A percentile compares a stretch with the other conserved stretches of the same genome.
Evolutionary conservation across 2,329 filamentous ascomycete genomes (phyloP).

Genomic region (Davidsoniella virescens): DNA sequence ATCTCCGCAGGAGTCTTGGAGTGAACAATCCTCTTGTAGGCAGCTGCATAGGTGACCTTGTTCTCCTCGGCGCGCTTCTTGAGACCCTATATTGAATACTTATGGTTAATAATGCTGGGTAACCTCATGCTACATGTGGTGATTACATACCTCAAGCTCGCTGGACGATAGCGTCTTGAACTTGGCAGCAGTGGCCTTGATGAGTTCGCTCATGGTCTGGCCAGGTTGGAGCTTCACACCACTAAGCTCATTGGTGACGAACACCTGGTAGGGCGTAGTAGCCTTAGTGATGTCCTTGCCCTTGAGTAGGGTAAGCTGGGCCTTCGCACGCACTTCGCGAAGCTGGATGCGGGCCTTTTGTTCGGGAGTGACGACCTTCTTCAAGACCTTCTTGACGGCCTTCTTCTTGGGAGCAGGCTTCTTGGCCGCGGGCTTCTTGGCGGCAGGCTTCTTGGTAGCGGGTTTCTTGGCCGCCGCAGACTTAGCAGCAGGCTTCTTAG

Average conservation of each 20-base stretch:
- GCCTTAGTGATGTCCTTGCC: slow-evolving; percentile 12
- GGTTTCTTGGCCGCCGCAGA: slow-evolving; percentile 15
- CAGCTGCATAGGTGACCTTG: slow-evolving; percentile 23
- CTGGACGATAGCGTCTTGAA: slow-evolving; percentile 26
- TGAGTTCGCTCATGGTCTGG: slow-evolving; percentile 13
- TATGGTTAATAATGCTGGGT: not conserved
- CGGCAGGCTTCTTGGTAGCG: slow-evolving; percentile 15
- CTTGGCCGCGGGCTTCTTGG: slow-evolving; percentile 15
- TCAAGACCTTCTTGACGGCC: slow-evolving; percentile 12
- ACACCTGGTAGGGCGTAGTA: slow-evolving; percentile 24
- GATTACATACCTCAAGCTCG: slow-evolving; percentile 28
- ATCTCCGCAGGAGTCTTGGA: slow-evolving; percentile 25
- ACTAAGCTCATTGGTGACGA: slow-evolving; percentile 19
- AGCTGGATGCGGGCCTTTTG: slow-evolving; percentile 18
- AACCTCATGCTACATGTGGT: not conserved
- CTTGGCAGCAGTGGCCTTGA: slow-evolving; percentile 18
- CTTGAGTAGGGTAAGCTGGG: not conserved
- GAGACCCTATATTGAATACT: slow-evolving; percentile 20
- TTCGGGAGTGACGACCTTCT: slow-evolving; percentile 24
- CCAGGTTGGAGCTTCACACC: slow-evolving; percentile 10
- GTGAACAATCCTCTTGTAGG: slow-evolving; percentile 33
- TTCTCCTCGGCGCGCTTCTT: slow-evolving; percentile 23
- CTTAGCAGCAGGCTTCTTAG: slow-evolving; percentile 5
- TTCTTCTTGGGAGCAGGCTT: slow-evolving; percentile 16
- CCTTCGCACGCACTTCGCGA: not conserved